phyloP scores from a whole-genome alignment of 768 basidiomycete genomes.

The Tylopilus plumbeoviolaceoides region DNA sequence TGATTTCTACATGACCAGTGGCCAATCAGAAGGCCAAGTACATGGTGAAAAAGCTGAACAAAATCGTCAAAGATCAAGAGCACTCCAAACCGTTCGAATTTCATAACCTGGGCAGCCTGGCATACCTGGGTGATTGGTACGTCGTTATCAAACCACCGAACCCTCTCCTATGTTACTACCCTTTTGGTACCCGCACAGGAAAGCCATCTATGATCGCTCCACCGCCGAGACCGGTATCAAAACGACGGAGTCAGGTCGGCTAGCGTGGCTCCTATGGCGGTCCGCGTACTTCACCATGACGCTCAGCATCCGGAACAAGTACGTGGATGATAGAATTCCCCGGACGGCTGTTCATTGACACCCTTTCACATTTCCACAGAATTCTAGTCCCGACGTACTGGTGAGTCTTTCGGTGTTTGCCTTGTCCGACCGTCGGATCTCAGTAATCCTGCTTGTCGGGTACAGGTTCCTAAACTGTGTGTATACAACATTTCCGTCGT shows the following conservation, averaged over 20 bases:
- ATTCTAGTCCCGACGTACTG: conserved; percentile 67
- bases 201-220: conserved; percentile 72
- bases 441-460: not conserved
- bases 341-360: conserved; percentile 7
- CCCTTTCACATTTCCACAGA: conserved; percentile 29
- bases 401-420: conserved; percentile 33
- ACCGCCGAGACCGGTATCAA: conserved; percentile 45
- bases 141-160: conserved; percentile 18
- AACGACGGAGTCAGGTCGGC: conserved; percentile 57
- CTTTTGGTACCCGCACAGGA: conserved; percentile 39
- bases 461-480: conserved; percentile 66
- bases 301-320: conserved; percentile 69
- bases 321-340: conserved; percentile 23
- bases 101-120: conserved; percentile 68
- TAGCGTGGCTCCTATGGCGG: conserved; percentile 79
- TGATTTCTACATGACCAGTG: conserved; percentile 38
- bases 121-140: conserved; percentile 75
- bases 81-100: conserved; percentile 59
- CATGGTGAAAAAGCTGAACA: conserved; percentile 63
- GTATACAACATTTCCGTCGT: conserved; percentile 18
- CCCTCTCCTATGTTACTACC: conserved; percentile 2
- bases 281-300: conserved; percentile 81
- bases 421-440: conserved; percentile 14
- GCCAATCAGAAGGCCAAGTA: conserved; percentile 76
- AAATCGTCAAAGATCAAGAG: conserved; percentile 47